Percentiles rank a stretch among this genome's conserved stretches.
These are phyloP conservation scores for Aspergillus persii DNA, from an alignment of 2,329 filamentous ascomycete species.

Conservation along the genomic window DNA sequence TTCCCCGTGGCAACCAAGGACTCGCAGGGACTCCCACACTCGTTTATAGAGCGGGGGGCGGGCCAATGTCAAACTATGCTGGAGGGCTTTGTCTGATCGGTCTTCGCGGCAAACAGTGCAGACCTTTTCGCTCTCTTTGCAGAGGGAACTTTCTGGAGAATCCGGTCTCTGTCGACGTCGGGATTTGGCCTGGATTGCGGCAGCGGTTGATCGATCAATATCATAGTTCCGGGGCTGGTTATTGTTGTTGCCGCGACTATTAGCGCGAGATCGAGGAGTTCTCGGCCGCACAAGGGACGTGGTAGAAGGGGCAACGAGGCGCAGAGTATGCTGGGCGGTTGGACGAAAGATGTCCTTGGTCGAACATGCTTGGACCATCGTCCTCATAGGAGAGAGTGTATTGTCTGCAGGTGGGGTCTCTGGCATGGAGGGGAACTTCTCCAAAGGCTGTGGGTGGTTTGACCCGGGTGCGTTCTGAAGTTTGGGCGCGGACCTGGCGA, in stretches of 20 bases:
- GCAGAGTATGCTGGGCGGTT: conserved; percentile 30
- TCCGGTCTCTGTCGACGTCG: conserved; percentile 32
- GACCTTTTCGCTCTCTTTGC: conserved; percentile 27
- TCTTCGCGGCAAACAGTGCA: conserved; percentile 34
- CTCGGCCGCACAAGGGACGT: conserved; percentile 31
- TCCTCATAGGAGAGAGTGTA: conserved; percentile 17
- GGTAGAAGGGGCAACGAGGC: conserved; percentile 36
- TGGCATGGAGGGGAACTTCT: conserved; percentile 31
- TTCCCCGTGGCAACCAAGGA: conserved; percentile 25
- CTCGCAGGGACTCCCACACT: conserved; percentile 25
- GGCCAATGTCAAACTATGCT: conserved; percentile 19
- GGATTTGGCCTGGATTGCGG: conserved; percentile 36
- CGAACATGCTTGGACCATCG: conserved; percentile 19
- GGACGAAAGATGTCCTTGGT: conserved; percentile 26
- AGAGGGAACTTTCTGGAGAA: conserved; percentile 22
- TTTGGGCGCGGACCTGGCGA: conserved; percentile 37
- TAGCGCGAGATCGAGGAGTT: conserved; percentile 18
- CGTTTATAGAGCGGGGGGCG: conserved; percentile 24
- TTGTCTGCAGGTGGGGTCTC: conserved; percentile 20
- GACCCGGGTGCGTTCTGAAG: conserved; percentile 26
- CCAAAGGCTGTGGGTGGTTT: conserved; percentile 17
- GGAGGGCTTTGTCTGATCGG: conserved; percentile 22
- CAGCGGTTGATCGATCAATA: conserved; percentile 35
- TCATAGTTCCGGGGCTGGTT: conserved; percentile 25
- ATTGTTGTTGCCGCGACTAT: conserved; percentile 19